Conservation (phyloP, 495 filamentous ascomycete genomes). For the Pseudomonodictys pantanalensis region DNA sequence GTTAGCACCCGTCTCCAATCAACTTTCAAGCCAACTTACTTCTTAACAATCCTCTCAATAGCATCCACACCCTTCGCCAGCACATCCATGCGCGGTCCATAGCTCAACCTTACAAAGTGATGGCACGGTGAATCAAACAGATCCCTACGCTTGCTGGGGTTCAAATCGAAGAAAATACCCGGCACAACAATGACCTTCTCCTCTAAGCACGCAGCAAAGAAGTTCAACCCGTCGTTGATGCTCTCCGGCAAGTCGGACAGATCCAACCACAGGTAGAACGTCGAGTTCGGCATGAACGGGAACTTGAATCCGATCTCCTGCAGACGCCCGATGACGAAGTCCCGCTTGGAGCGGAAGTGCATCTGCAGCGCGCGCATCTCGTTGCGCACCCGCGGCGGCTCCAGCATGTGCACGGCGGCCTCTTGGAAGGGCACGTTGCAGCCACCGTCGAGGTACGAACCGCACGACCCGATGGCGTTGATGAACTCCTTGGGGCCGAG, state of each 20-base stretch:
- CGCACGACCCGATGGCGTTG: conserved; percentile 86
- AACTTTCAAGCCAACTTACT: conserved; percentile 41
- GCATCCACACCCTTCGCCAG: conserved; percentile 81
- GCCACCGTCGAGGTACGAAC: conserved; percentile 93
- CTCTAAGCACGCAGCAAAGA: conserved; percentile 87
- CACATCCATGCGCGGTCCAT: conserved; percentile 86
- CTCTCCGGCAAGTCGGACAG: conserved; percentile 63
- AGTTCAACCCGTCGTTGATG: conserved; percentile 90
- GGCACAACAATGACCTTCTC: conserved; percentile 96
- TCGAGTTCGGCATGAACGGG: conserved; percentile 74
- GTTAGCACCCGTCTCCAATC: not conserved
- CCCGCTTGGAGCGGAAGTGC: conserved; percentile 86
- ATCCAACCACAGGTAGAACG: conserved; percentile 88
- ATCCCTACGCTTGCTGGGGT: conserved; percentile 84
- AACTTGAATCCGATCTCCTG: conserved; percentile 75
- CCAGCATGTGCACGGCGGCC: conserved; percentile 87
- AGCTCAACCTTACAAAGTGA: conserved; percentile 85
- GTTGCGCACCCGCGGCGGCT: conserved; percentile 69
- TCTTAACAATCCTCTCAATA: conserved; percentile 78
- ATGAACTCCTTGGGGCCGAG: conserved; percentile 95
- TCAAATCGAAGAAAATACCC: conserved; percentile 89
- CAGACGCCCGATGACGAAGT: conserved; percentile 79
- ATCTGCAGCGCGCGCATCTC: conserved; percentile 87
- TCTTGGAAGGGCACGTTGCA: conserved; percentile 95
- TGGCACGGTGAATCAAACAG: conserved; percentile 94